Base-by-base conservation (phyloP, 768 basidiomycete genomes). In the Calocera viscosa region DNA sequence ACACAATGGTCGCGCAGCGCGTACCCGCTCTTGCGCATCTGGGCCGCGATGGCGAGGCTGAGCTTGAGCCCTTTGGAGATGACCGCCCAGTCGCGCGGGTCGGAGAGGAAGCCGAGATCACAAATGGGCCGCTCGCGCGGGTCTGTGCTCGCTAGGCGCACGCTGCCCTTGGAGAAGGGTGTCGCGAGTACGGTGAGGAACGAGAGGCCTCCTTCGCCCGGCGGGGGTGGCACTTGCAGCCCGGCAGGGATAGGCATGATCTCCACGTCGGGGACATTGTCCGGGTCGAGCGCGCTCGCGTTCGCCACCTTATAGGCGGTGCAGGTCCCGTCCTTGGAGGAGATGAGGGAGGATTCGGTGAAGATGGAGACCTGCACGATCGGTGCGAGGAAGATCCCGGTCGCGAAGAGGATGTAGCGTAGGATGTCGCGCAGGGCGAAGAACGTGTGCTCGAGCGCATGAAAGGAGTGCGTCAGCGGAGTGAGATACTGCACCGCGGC, bases 191-290 rank as follows among this genome's bases (percentile, higher is more conserved):
- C 72, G 64, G 65, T 67, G 33, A 73, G 68, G 10, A 76, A 67
- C 5, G 53, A 60, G 22, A 75, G 70, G 14, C 72, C 71, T 5
- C 76, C 72, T 3, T 70, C 72, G 43, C 76, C 73, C 3, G 66
- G 66, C 19, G 69, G 71, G 11, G 49, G 47, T 7, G 75, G 76
- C 10, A 70, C 68, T 24, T 76, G 72, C 2, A 74, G 70, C 8
- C 71, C 72, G 63, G 65, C 67, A 26, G 72, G 68, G 7, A 76
- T 67, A 7, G 71, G 70, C 74, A 77, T 77, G 47, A 80, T 74
- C 67, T 80, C 79, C 53, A 80, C 72, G 68, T 81, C 79, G 1
- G 80, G 78, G 17, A 76, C 65, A 28, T 73, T 73, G n/a, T 65
- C 49, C 8, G 72, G 68, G n/a, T 71, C 68, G 24, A 49, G 47